Conservation (phyloP, 139 green algal species). For the Ostreobium quekettii region DNA sequence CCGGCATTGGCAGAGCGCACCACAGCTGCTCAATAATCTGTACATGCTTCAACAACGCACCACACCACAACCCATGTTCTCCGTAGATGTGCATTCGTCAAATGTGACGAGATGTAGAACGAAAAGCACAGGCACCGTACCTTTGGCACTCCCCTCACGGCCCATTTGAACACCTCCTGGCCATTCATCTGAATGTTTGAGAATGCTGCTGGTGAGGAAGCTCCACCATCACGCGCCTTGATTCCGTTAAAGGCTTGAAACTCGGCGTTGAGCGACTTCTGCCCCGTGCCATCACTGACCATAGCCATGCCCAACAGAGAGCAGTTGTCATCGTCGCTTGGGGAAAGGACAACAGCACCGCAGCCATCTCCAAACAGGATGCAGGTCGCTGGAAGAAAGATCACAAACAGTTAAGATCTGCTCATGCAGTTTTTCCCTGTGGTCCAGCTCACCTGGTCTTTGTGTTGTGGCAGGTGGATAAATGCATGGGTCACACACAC, state of each 20-base stretch:
- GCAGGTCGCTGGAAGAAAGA: conserved; percentile 67
- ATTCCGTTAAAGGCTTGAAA: conserved; percentile 24
- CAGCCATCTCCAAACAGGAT: conserved; percentile 96
- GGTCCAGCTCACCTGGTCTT: no score
- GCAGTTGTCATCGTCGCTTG: conserved; percentile 42
- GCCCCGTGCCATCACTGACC: conserved; percentile 71
- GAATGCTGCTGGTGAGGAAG: conserved; percentile 43
- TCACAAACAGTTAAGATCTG: neutral
- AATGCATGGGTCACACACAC: no score
- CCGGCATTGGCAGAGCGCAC: no score
- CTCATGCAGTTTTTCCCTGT: no score
- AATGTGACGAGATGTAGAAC: no score
- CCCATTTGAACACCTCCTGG: conserved; percentile 98
- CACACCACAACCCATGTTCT: no score
- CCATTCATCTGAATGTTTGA: conserved; percentile 89
- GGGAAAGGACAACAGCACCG: conserved; percentile 76
- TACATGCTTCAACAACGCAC: no score
- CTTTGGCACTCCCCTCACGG: conserved; percentile 79
- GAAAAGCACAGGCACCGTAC: no score
- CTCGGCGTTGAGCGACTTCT: conserved; percentile 62
- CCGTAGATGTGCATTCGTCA: no score
- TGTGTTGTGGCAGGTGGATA: no score
- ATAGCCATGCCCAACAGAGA: conserved; percentile 75
- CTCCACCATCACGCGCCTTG: conserved; percentile 18
- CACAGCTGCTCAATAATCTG: no score